Base-by-base conservation (phyloP, 176 grass and related monocot species). In the Pontederia crassipes region DNA sequence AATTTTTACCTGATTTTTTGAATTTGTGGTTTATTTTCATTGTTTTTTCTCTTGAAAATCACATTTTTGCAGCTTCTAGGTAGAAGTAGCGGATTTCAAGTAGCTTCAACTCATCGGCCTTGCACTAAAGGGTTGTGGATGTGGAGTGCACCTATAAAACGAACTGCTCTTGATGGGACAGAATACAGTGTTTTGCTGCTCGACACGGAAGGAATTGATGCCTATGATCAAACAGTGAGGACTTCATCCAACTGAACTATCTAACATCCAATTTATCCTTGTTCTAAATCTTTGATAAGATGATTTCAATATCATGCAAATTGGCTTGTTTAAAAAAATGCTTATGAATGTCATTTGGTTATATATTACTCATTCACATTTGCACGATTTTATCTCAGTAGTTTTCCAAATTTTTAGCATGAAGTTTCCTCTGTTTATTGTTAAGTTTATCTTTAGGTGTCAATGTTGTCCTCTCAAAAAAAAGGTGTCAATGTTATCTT, bases 41-140 rank as follows among this genome's bases (percentile, higher is more conserved):
- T 24, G 20, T 24, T 24, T 28, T 20, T 26, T 40, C 46, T 70
- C 1, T 29, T 45, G 18, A 53, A 54, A 28, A 45, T 55, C 0
- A 17, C 16, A 68, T 2, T n/a, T 8, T 48, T 80, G 70, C 69
- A 98, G 93, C 79, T 98, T 73, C 68, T 92, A 62, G 93, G 93
- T 46, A 81, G 74, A 65, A 92, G 79, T 65, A 83, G 87, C 62
- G 88, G 93, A 50, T 98, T 98, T 83, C 81, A 98, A 81, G 93
- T 98, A 70, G 93, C 93, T 46, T 84, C 93, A 8, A 92, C 93
- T 53, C 88, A 98, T 86, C 77, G 70, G 59, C 87, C 93, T 17
- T 98, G 93, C 74, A 98, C 93, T n/a, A 98, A 98, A 71, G 93
- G 93, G 45, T 88, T 98, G 65, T 98, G 93, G 93, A 92, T 98